A percentile compares a stretch with the other conserved stretches of the same genome.
These are phyloP conservation scores for Russula vinacea DNA, from an alignment of 768 basidiomycete species.

Conservation along the genomic window DNA sequence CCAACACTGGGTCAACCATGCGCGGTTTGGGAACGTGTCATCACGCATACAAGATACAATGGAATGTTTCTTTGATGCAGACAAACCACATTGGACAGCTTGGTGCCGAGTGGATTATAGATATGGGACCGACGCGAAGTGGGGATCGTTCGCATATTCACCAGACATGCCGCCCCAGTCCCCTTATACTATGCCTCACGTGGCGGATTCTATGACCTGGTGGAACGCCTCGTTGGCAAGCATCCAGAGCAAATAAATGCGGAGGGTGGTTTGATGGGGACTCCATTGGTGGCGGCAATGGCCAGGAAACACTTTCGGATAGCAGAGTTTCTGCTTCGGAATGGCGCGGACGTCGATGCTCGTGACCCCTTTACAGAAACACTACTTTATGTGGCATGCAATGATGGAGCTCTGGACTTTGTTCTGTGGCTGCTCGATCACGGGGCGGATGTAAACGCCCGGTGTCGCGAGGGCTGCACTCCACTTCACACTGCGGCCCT, in stretches of 20 bases:
- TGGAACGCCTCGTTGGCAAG: background rate
- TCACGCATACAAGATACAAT: background rate
- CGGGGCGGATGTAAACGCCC: background rate
- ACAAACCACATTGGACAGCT: conserved; percentile 12
- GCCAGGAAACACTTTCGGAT: background rate
- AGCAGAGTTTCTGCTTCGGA: background rate
- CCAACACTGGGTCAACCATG: conserved; percentile 7
- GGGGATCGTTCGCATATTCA: background rate
- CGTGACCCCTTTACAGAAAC: background rate
- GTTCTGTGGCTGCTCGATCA: background rate
- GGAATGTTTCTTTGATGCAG: background rate
- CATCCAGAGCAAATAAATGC: background rate
- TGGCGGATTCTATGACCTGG: conserved; percentile 1
- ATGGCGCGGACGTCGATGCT: conserved; percentile 4
- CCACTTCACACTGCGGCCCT: background rate
- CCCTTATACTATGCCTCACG: conserved; percentile 13
- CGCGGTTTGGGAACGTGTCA: background rate
- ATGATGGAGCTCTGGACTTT: accelerated
- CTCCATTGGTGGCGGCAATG: conserved; percentile 10
- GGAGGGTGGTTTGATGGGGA: background rate
- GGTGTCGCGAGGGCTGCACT: accelerated
- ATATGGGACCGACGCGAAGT: background rate
- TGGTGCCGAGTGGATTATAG: too few relatives aligned
- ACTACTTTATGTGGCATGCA: background rate
- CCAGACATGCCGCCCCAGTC: too few relatives aligned